Base-by-base conservation (phyloP, 768 basidiomycete species). In the Porpolomopsis calyptriformis region DNA sequence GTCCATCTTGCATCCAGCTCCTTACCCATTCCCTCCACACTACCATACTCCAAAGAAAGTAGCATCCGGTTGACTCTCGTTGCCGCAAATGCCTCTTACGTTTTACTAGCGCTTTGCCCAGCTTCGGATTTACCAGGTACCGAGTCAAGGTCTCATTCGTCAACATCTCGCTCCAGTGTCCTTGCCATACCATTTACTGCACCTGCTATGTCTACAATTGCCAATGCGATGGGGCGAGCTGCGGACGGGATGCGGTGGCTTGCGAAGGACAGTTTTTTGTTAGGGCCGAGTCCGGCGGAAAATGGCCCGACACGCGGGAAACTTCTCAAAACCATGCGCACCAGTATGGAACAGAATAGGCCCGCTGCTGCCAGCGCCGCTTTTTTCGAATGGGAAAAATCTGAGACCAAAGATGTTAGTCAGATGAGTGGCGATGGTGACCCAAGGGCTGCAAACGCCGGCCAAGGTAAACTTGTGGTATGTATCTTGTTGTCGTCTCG, bases 321-420 rank as follows among this genome's bases (percentile, higher is more conserved):
- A 33, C 50, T 59, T n/a, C 46, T 63, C 5, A 40, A 49, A 1
- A 51, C 55, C 4, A 60, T 63, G 54, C 57, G 45, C 18, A 35
- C 45, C 6, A 58, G 56, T 0, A 62, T 84, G 49, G 57, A 62
- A 33, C 64, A 65, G 25, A 70, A 70, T 2, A 53, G 68, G 8
- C 64, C 71, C 2, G 67, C 77, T 40, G 68, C 64, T 20, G 84
- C 80, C 2, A 78, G 80, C 44, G 64, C 62, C 9, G 67, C 68
- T 4, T 89, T 85, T 55, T 74, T 76, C 51, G 67, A 72, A 34
- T 89, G 84, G 81, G 61, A 73, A 26, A 60, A 66, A 49, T 61
- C 66, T 33, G 53, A 55, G 6, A 48, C 65, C n/a, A 49, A 50
- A 34, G 49, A 33, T n/a, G 22, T 23, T 26, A 12, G 23, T 19